These are phyloP conservation scores for Eucalyptus marginata DNA, from an alignment of 345 rosid genomes.

Conservation along the genomic window DNA sequence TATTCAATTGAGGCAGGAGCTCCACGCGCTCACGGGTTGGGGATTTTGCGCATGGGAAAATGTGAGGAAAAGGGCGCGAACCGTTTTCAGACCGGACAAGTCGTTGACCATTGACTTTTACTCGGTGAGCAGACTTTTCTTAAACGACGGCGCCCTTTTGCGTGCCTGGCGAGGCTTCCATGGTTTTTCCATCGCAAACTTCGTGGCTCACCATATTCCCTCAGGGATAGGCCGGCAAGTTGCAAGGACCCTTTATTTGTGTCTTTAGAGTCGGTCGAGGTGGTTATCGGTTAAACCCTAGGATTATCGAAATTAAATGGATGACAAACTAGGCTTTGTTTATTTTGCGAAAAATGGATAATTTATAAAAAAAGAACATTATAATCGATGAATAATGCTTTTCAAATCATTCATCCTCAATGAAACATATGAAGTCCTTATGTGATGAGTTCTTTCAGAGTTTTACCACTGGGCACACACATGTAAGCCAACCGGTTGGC, in stretches of 20 bases:
- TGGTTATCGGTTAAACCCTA: background rate
- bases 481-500: too few relatives aligned
- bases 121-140: background rate
- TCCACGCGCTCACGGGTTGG: background rate
- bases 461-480: too few relatives aligned
- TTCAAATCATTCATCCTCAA: too few relatives aligned
- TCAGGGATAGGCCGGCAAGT: background rate
- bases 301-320: background rate
- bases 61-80: background rate
- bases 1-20: background rate
- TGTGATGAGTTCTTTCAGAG: too few relatives aligned
- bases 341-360: background rate
- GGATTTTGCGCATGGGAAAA: background rate
- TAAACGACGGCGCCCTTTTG: background rate
- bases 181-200: background rate
- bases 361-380: too few relatives aligned
- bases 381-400: too few relatives aligned
- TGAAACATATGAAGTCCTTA: too few relatives aligned
- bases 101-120: background rate
- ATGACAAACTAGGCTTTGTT: too few relatives aligned
- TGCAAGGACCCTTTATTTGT: background rate
- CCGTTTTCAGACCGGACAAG: background rate
- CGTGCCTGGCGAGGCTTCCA: background rate
- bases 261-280: background rate
- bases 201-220: background rate